Percentiles rank a stretch among this genome's conserved stretches.
Evolutionary conservation across 108 stramenopile genomes (phyloP).

Genomic region (Nitzschia palea): DNA sequence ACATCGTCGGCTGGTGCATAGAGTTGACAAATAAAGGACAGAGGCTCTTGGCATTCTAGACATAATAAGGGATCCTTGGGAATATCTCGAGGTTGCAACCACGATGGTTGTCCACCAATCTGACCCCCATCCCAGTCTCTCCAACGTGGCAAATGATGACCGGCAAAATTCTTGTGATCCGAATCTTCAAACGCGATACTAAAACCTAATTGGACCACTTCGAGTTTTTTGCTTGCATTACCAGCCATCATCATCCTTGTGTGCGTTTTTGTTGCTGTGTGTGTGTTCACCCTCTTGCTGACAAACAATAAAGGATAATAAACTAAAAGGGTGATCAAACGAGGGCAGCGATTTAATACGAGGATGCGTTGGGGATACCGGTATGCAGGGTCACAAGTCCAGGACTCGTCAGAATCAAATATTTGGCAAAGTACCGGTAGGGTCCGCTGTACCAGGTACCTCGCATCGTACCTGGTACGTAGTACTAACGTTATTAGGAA

Average conservation of each 20-base stretch:
- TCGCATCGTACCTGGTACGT: too few relatives aligned
- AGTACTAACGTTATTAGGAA: too few relatives aligned
- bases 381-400: too few relatives aligned
- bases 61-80: conserved; percentile 16
- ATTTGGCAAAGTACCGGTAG: too few relatives aligned
- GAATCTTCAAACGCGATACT: conserved; percentile 37
- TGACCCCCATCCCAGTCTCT: conserved; percentile 85
- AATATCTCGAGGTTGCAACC: conserved; percentile 80
- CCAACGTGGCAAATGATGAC: conserved; percentile 59
- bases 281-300: too few relatives aligned
- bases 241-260: conserved; percentile 8
- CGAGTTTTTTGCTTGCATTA: conserved; percentile 3
- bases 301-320: too few relatives aligned
- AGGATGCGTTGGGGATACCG: too few relatives aligned
- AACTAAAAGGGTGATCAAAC: too few relatives aligned
- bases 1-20: conserved; percentile 78
- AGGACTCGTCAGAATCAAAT: too few relatives aligned
- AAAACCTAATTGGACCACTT: conserved; percentile 49
- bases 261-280: too few relatives aligned
- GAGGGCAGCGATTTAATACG: too few relatives aligned
- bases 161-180: conserved; percentile 26
- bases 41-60: conserved; percentile 14
- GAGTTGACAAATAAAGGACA: conserved; percentile 67
- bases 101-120: conserved; percentile 69
- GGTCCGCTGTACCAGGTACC: too few relatives aligned